These are phyloP conservation scores for Cytospora piceae DNA, from an alignment of 2,329 filamentous ascomycete species.

Conservation along the genomic window DNA sequence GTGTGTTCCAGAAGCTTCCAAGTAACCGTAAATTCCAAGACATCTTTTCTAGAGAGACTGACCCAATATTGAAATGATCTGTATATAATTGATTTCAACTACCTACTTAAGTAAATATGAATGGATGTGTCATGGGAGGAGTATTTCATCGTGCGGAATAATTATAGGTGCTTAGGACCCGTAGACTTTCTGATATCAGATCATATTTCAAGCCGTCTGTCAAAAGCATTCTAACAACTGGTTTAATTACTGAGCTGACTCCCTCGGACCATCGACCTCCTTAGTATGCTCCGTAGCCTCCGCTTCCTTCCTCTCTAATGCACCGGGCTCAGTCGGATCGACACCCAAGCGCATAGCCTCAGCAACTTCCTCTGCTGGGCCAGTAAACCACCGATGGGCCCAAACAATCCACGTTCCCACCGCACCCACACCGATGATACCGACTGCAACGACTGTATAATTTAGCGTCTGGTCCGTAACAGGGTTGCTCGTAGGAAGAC, in stretches of 20 bases:
- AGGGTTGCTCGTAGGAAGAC: slow-evolving; percentile 58
- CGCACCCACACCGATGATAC: slow-evolving; percentile 55
- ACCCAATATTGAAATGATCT: too few relatives aligned
- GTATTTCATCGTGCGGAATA: too few relatives aligned
- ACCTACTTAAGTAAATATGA: too few relatives aligned
- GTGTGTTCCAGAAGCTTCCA: too few relatives aligned
- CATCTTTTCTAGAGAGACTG: too few relatives aligned
- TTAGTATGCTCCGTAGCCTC: slow-evolving; percentile 31
- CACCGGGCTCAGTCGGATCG: slow-evolving; percentile 50
- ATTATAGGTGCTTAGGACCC: too few relatives aligned
- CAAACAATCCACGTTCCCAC: slow-evolving; percentile 55
- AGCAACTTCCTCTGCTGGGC: slow-evolving; percentile 57
- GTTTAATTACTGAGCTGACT: slow-evolving; percentile 7
- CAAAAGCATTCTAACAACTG: too few relatives aligned
- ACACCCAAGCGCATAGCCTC: slow-evolving; percentile 53
- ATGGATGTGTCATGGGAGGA: too few relatives aligned
- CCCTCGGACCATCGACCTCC: slow-evolving; percentile 30
- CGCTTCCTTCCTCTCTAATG: slow-evolving; percentile 43
- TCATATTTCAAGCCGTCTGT: too few relatives aligned
- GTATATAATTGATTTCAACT: too few relatives aligned
- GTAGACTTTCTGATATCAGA: too few relatives aligned
- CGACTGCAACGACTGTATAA: slow-evolving; percentile 62
- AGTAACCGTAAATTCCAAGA: too few relatives aligned
- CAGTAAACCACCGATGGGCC: slow-evolving; percentile 59
- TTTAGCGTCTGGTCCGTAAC: slow-evolving; percentile 61